A percentile compares a stretch with the other conserved stretches of the same genome.
Conservation (phyloP, 2,329 filamentous ascomycete species). For the Cladosporium velox region DNA sequence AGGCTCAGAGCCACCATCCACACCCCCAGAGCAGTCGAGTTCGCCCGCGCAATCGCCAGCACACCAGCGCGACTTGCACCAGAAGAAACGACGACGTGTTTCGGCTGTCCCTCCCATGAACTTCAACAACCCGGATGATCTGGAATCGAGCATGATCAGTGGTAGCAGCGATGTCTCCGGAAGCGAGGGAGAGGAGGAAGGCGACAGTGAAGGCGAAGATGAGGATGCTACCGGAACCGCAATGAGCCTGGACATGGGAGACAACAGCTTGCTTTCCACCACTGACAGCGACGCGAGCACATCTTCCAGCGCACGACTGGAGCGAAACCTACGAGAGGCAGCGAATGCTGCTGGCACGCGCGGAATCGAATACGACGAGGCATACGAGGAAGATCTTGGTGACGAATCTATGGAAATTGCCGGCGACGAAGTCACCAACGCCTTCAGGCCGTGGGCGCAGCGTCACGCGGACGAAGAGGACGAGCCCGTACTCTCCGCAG, state of each 20-base stretch:
- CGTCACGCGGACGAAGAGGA: constrained; percentile 45
- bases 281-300: constrained; percentile 51
- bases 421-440: constrained; percentile 71
- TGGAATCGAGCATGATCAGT: constrained; percentile 76
- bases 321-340: constrained; percentile 76
- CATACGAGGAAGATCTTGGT: constrained; percentile 54
- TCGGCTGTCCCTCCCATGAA: constrained; percentile 67
- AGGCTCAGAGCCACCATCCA: constrained; percentile 61
- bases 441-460: constrained; percentile 71
- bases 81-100: constrained; percentile 63
- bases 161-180: constrained; percentile 48
- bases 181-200: constrained; percentile 57
- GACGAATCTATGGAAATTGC: constrained; percentile 56
- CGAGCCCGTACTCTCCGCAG: constrained; percentile 29
- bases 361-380: constrained; percentile 61
- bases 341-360: constrained; percentile 74
- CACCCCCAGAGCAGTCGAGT: constrained; percentile 59
- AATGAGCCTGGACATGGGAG: constrained; percentile 75
- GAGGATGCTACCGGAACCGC: constrained; percentile 72
- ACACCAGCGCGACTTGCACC: constrained; percentile 65
- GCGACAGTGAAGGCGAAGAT: constrained; percentile 56
- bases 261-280: constrained; percentile 47
- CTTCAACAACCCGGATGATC: constrained; percentile 64
- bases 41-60: constrained; percentile 51
- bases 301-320: constrained; percentile 71